Base-by-base conservation (phyloP, 768 basidiomycete genomes). In the Russula dissimulans region DNA sequence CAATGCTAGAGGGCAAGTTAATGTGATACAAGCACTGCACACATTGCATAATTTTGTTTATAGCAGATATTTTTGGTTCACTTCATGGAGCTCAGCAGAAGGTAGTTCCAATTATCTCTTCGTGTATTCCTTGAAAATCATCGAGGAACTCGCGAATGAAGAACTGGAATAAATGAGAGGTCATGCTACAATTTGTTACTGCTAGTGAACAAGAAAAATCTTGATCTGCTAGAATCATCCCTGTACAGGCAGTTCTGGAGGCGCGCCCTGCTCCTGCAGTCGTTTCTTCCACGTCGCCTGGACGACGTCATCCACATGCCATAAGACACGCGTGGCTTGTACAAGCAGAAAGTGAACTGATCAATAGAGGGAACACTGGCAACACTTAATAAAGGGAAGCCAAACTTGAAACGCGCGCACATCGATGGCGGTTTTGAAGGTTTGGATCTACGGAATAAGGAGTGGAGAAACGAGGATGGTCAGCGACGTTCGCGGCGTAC, bases 401-500 rank as follows among this genome's bases (percentile, higher is more conserved):
- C n/a, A n/a, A n/a, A n/a, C n/a, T n/a, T n/a, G n/a, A n/a, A n/a
- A n/a, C n/a, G 31, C n/a, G n/a, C n/a, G 59, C 56, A 85, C 87
- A 82, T 99, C 94, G 67, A 98, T 87, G 17, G 95, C 95, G 7
- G 95, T 99, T 81, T 98, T 97, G 69, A 95, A 76, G 10, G 86
- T 97, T 79, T 98, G 95, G 39, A 95, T 87, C 88, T 87, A 64
- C 1, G n/a, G 29, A n/a, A 39, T 18, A 18, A 12, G 54, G n/a
- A n/a, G n/a, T n/a, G n/a, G 7, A 5, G 29, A 15, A 5, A 12
- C n/a, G 14, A 17, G 7, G 53, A n/a, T n/a, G n/a, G n/a, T 44
- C 10, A 43, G 53, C 11, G 12, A 54, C 3, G 29, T 7, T 18
- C 5, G 41, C 29, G 4, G 3, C 5, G 65, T n/a, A n/a, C n/a